Evolutionary conservation across 2,329 filamentous ascomycete species (phyloP).

Genomic region (Acephala macrosclerotiorum): DNA sequence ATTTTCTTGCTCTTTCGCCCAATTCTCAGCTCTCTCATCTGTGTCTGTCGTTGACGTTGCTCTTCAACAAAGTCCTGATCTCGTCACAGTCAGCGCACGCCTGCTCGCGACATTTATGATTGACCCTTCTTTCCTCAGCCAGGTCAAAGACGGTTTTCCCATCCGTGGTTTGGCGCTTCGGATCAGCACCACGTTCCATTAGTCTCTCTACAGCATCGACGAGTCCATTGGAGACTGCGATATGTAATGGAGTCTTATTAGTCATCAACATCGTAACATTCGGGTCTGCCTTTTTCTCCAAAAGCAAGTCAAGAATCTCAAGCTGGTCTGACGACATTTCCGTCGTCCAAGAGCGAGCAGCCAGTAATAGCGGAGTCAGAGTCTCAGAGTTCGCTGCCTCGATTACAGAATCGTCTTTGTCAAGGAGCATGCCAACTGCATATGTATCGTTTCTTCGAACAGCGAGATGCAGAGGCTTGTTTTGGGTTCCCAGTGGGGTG

Average conservation of each 20-base stretch:
- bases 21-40: background rate
- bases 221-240: slow-evolving; percentile 15
- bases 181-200: slow-evolving; percentile 14
- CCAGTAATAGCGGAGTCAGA: slow-evolving; percentile 17
- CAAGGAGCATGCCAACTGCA: slow-evolving; percentile 25
- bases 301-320: slow-evolving; percentile 23
- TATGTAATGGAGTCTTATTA: slow-evolving; percentile 18
- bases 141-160: slow-evolving; percentile 16
- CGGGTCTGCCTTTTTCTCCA: slow-evolving; percentile 23
- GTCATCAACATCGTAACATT: slow-evolving; percentile 13
- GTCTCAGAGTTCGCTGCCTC: slow-evolving; percentile 22
- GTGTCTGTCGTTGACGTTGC: too few relatives aligned
- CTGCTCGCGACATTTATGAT: slow-evolving; percentile 14
- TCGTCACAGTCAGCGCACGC: slow-evolving; percentile 9
- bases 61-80: slow-evolving; percentile 1
- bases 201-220: slow-evolving; percentile 25
- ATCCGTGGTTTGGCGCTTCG: slow-evolving; percentile 2
- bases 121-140: slow-evolving; percentile 10
- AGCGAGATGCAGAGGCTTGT: slow-evolving; percentile 27
- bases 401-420: slow-evolving; percentile 16
- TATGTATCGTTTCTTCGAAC: slow-evolving; percentile 22
- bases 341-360: slow-evolving; percentile 3
- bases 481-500: slow-evolving; percentile 19
- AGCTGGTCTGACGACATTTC: slow-evolving; percentile 23
- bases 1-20: background rate